Evolutionary conservation across 2,329 filamentous ascomycete species (phyloP).

Genomic region (Drechslera avenae): DNA sequence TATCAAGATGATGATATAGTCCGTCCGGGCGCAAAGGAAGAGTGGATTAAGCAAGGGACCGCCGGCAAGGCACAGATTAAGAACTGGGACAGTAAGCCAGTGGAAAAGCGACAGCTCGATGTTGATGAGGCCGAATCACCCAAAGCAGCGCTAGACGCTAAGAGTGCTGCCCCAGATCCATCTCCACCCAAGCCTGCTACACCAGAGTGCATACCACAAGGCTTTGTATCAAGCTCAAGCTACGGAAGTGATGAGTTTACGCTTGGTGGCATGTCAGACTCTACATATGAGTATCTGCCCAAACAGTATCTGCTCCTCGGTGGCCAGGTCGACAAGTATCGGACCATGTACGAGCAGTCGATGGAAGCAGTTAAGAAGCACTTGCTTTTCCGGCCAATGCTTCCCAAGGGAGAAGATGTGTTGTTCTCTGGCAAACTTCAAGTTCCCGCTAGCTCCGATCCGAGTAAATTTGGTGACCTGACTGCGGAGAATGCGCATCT

Average conservation of each 20-base stretch:
- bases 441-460: constrained; percentile 38
- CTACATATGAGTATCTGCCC: constrained; percentile 52
- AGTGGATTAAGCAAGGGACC: constrained; percentile 11
- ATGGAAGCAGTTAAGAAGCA: constrained; percentile 53
- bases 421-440: constrained; percentile 48
- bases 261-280: constrained; percentile 49
- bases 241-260: constrained; percentile 53
- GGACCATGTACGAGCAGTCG: constrained; percentile 62
- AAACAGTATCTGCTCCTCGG: constrained; percentile 57
- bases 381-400: constrained; percentile 59
- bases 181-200: constrained; percentile 16
- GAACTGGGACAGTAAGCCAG: constrained; percentile 26
- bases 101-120: constrained; percentile 33
- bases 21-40: neutral
- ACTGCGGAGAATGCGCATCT: constrained; percentile 62
- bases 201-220: constrained; percentile 54
- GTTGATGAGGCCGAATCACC: constrained; percentile 23
- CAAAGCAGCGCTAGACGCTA: constrained; percentile 6
- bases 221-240: constrained; percentile 57
- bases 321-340: constrained; percentile 54
- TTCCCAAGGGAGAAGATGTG: constrained; percentile 53
- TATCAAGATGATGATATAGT: constrained; percentile 23
- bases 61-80: constrained; percentile 25
- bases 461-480: constrained; percentile 33
- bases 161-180: constrained; percentile 6